These are phyloP conservation scores for Microstroma glucosiphilum DNA, from an alignment of 1,284 basidiomycete genomes.

Conservation along the genomic window DNA sequence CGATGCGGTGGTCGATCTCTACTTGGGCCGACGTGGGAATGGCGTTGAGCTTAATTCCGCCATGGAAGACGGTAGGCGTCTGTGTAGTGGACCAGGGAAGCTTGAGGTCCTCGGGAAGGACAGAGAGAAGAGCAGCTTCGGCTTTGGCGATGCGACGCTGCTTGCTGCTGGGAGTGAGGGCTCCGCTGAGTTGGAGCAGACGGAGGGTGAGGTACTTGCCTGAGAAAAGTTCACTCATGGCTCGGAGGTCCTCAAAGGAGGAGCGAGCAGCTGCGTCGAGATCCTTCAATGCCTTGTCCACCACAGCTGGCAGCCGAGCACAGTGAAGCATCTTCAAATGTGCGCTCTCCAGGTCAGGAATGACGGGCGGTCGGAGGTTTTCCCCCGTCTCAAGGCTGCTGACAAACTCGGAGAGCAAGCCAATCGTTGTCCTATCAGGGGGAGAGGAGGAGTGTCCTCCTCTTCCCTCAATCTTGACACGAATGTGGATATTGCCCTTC, in stretches of 20 bases:
- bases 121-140: not conserved
- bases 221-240: not conserved
- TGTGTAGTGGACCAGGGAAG: conserved; percentile 63
- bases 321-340: conserved; percentile 55
- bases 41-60: conserved; percentile 65
- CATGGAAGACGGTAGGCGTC: conserved; percentile 63
- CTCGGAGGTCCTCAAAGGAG: not conserved
- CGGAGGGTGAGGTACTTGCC: not conserved
- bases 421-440: conserved; percentile 59
- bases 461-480: conserved; percentile 55
- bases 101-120: conserved; percentile 14
- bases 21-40: conserved; percentile 60
- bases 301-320: conserved; percentile 56
- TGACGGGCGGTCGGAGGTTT: conserved; percentile 57
- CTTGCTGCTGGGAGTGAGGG: conserved; percentile 20
- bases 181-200: not conserved
- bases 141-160: conserved; percentile 7
- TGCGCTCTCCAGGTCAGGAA: conserved; percentile 44
- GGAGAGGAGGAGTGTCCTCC: conserved; percentile 66
- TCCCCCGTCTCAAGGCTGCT: conserved; percentile 56
- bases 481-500: conserved; percentile 63
- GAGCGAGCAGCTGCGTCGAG: not conserved
- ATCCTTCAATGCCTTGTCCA: conserved; percentile 43
- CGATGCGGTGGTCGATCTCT: conserved; percentile 61
- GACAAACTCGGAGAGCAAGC: conserved; percentile 59